phyloP scores from a whole-genome alignment of 164 flowering plant genomes.

The Chloranthus sessilifolius region DNA sequence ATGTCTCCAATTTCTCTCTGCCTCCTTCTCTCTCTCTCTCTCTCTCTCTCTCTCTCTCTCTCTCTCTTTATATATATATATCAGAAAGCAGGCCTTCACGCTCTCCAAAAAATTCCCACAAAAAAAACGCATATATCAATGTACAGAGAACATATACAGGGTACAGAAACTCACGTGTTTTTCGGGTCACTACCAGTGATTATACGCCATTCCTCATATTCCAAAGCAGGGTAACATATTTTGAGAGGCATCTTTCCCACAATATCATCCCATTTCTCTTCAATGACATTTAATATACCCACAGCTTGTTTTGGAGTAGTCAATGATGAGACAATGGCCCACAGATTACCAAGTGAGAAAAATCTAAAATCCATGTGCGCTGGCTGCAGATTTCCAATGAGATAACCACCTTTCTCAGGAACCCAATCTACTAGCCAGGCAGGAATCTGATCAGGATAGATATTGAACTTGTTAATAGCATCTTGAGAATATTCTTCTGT shows the following conservation, averaged over 20 bases:
- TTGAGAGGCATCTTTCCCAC: conserved; percentile 80
- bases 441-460: conserved; percentile 89
- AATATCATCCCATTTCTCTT: conserved; percentile 86
- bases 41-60: too few species aligned
- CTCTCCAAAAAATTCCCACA: too few species aligned
- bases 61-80: too few species aligned
- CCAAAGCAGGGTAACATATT: conserved; percentile 80
- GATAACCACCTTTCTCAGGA: conserved; percentile 82
- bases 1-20: too few species aligned
- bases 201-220: conserved; percentile 76
- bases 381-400: conserved; percentile 85
- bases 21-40: too few species aligned
- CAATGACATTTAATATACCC: conserved; percentile 61
- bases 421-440: conserved; percentile 83
- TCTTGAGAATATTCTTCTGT: conserved; percentile 87
- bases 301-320: conserved; percentile 71
- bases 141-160: too few species aligned
- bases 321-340: conserved; percentile 82
- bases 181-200: conserved; percentile 88
- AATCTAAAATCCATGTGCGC: conserved; percentile 95
- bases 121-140: too few species aligned
- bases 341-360: conserved; percentile 81
- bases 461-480: conserved; percentile 87
- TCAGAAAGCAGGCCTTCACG: too few species aligned
- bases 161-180: conserved; percentile 69